Conservation (phyloP, 768 basidiomycete species). For the Mycena venus region DNA sequence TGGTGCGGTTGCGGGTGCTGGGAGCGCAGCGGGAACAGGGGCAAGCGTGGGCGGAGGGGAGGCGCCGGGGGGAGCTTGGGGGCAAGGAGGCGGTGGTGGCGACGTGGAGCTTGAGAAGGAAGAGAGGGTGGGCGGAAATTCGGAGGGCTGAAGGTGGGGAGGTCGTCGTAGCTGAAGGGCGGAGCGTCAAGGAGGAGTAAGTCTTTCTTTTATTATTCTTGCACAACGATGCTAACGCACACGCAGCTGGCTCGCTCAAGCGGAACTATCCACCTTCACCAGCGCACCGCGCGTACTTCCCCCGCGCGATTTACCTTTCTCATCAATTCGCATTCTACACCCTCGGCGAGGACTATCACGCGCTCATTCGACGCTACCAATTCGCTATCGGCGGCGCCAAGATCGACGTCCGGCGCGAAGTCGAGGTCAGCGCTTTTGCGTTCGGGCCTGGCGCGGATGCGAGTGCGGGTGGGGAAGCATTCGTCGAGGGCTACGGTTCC, state of each 20-base stretch:
- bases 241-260: slow-evolving; percentile 77
- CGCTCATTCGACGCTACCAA: slow-evolving; percentile 75
- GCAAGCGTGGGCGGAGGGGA: too few species aligned
- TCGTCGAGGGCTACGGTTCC: slow-evolving; percentile 62
- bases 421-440: slow-evolving; percentile 72
- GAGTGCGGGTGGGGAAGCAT: slow-evolving; percentile 56
- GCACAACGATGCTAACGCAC: slow-evolving; percentile 25
- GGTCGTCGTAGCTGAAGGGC: background rate
- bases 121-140: slow-evolving; percentile 67
- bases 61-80: slow-evolving; percentile 46
- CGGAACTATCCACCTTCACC: slow-evolving; percentile 85
- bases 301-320: slow-evolving; percentile 84
- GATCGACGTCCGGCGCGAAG: slow-evolving; percentile 80
- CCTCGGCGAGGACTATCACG: slow-evolving; percentile 83
- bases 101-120: slow-evolving; percentile 74
- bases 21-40: too few species aligned
- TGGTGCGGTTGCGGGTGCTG: slow-evolving; percentile 28
- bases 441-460: slow-evolving; percentile 32
- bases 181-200: slow-evolving; percentile 51
- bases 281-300: slow-evolving; percentile 69
- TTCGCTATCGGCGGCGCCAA: slow-evolving; percentile 68
- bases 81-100: slow-evolving; percentile 62
- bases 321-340: slow-evolving; percentile 89
- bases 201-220: background rate
- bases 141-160: slow-evolving; percentile 45